Evolutionary conservation across 2,329 filamentous ascomycete species (phyloP).

Genomic region (Emergomyces orientalis): DNA sequence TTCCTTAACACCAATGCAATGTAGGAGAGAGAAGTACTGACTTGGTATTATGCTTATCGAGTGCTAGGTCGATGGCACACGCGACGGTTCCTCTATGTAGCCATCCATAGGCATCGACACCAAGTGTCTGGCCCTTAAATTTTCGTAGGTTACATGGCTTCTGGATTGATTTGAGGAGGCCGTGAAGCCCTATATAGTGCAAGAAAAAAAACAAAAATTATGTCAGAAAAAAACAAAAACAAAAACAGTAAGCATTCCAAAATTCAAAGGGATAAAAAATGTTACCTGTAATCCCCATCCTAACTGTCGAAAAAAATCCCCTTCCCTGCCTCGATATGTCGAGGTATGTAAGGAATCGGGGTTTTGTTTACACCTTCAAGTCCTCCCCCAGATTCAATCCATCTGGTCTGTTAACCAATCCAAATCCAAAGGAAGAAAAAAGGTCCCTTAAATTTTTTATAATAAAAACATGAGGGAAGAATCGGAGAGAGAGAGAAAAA

Average conservation of each 20-base stretch:
- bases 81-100: slow-evolving; percentile 85
- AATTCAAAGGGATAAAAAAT: neutral
- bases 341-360: neutral
- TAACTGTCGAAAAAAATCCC: slow-evolving; percentile 4
- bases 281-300: slow-evolving; percentile 40
- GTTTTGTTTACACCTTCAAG: slow-evolving; percentile 9
- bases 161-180: slow-evolving; percentile 92
- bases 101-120: slow-evolving; percentile 98
- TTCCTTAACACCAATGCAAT: neutral
- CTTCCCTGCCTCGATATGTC: neutral
- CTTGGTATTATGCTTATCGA: slow-evolving; percentile 81
- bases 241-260: neutral
- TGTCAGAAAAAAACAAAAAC: neutral
- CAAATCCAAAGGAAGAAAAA: neutral
- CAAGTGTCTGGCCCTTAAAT: slow-evolving; percentile 77
- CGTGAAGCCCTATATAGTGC: slow-evolving; percentile 61
- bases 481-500: neutral
- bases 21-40: slow-evolving; percentile 37
- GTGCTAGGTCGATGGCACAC: slow-evolving; percentile 82
- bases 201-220: neutral
- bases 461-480: neutral
- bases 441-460: neutral
- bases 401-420: neutral
- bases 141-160: slow-evolving; percentile 78
- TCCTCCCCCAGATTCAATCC: neutral